Evolutionary conservation across 306 rosid species (phyloP).

Genomic region (Glycine soja): DNA sequence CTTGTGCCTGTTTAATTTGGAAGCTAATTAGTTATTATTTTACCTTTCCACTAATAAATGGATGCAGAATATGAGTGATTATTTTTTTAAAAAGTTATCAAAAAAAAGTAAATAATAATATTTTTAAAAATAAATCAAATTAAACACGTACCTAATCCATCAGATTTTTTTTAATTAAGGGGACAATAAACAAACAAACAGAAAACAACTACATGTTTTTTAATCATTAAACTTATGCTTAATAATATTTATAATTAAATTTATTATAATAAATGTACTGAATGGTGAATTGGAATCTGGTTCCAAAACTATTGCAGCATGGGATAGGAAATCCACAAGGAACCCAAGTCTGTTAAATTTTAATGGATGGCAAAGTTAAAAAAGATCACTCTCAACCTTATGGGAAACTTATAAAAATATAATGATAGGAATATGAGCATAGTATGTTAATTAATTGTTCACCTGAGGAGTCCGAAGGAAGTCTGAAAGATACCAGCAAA

Average conservation of each 20-base stretch:
- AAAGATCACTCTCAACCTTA: not conserved
- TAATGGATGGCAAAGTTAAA: not conserved
- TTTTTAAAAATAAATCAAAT: not conserved
- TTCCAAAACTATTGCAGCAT: constrained; percentile 57
- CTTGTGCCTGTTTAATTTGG: not conserved
- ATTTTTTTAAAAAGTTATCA: not conserved
- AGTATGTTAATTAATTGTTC: not conserved
- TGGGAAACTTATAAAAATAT: not conserved
- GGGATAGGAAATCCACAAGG: constrained; percentile 79
- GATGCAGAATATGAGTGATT: not conserved
- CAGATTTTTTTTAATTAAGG: not conserved
- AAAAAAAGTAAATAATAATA: no score
- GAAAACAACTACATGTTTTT: not conserved
- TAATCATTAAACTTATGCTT: not conserved
- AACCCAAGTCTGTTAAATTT: constrained; percentile 64
- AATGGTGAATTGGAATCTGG: not conserved
- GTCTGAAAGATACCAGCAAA: constrained; percentile 86
- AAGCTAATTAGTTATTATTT: not conserved
- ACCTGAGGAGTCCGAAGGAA: constrained; percentile 80
- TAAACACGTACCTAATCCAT: not conserved
- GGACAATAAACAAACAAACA: no score
- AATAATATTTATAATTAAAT: not conserved
- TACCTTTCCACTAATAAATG: no score
- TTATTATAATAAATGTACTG: not conserved
- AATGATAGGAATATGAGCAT: not conserved